Evolutionary conservation across 768 basidiomycete species (phyloP).

Genomic region (Leccinum uliginosum): DNA sequence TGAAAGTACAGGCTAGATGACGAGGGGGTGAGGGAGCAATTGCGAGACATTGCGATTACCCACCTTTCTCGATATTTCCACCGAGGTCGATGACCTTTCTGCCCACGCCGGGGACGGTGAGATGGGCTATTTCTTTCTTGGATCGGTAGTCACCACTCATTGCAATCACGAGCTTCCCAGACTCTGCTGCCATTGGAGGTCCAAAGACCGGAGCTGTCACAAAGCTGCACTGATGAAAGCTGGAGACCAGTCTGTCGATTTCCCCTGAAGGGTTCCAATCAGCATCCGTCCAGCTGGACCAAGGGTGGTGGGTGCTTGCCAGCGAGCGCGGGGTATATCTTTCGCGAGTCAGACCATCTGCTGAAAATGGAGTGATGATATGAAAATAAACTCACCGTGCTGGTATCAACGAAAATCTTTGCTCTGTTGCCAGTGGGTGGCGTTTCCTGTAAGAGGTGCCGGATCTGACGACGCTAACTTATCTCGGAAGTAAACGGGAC

Average conservation of each 20-base stretch:
- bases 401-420: slow-evolving; percentile 84
- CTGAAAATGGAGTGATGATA: background rate
- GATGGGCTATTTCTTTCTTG: slow-evolving; percentile 74
- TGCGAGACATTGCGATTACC: background rate
- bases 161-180: slow-evolving; percentile 61
- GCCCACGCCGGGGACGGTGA: slow-evolving; percentile 77
- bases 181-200: slow-evolving; percentile 60
- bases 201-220: slow-evolving; percentile 80
- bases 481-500: slow-evolving; percentile 4
- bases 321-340: slow-evolving; percentile 55
- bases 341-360: slow-evolving; percentile 8
- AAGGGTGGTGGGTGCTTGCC: slow-evolving; percentile 26
- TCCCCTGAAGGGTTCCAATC: slow-evolving; percentile 40
- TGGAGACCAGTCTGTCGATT: slow-evolving; percentile 63
- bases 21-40: background rate
- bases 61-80: slow-evolving; percentile 79
- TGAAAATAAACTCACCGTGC: slow-evolving; percentile 53
- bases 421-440: slow-evolving; percentile 37
- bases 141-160: slow-evolving; percentile 80
- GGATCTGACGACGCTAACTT: background rate
- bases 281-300: background rate
- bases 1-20: slow-evolving; percentile 57
- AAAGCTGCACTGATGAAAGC: slow-evolving; percentile 54
- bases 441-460: slow-evolving; percentile 27
- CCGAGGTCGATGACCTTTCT: slow-evolving; percentile 79